A percentile compares a stretch with the other conserved stretches of the same genome.
Evolutionary conservation across 116 monocot species (phyloP).

Genomic region (Posidonia oceanica): DNA sequence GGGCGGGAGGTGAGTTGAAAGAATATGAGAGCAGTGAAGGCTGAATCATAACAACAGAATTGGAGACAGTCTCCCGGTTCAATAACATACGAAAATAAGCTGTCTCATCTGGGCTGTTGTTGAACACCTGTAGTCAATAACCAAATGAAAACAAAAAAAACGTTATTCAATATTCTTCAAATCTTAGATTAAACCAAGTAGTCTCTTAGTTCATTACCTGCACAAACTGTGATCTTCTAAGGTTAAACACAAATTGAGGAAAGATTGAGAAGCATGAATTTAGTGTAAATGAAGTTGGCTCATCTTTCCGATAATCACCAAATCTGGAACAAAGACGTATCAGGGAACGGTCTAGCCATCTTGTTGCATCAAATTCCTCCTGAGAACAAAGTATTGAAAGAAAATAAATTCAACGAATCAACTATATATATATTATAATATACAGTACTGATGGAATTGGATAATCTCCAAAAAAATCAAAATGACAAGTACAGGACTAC

Average conservation of each 20-base stretch:
- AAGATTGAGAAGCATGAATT: slow-evolving; percentile 84
- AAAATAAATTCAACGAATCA: slow-evolving; percentile 1
- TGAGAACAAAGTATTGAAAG: slow-evolving; percentile 12
- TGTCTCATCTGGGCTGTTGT: slow-evolving; percentile 98
- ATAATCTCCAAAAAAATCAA: too few relatives aligned
- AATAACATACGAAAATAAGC: slow-evolving; percentile 92
- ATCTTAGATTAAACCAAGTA: background rate
- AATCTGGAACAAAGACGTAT: slow-evolving; percentile 89
- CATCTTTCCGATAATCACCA: slow-evolving; percentile 96
- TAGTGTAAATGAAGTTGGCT: slow-evolving; percentile 76
- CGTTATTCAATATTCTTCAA: background rate
- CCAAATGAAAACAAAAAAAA: background rate
- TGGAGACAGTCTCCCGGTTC: slow-evolving; percentile 79
- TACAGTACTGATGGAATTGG: too few relatives aligned
- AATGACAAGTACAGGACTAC: too few relatives aligned
- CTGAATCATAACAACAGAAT: slow-evolving; percentile 94
- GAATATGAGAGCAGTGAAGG: slow-evolving; percentile 86
- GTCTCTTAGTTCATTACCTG: slow-evolving; percentile 37
- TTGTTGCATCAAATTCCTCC: slow-evolving; percentile 96
- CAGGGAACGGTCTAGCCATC: slow-evolving; percentile 87
- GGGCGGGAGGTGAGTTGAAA: slow-evolving; percentile 68
- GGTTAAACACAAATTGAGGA: slow-evolving; percentile 94
- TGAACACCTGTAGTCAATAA: slow-evolving; percentile 56
- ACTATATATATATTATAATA: background rate
- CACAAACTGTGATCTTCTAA: slow-evolving; percentile 89